Evolutionary conservation across 129 eudicot genomes (phyloP).

Genomic region (Flaveria trinervia): DNA sequence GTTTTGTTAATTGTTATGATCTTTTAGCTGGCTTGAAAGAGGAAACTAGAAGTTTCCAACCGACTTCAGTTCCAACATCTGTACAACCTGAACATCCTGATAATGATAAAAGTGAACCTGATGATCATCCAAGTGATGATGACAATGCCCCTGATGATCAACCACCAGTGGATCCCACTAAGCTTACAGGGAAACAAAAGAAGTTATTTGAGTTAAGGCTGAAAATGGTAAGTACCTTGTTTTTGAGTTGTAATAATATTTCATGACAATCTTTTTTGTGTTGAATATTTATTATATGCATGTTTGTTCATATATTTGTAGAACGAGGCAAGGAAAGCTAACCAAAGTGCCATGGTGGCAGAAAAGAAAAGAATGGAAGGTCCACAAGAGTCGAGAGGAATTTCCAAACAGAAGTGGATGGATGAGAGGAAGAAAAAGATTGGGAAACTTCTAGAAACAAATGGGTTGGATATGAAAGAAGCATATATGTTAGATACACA

Average conservation of each 20-base stretch:
- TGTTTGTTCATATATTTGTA: slow-evolving; percentile 40
- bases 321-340: slow-evolving; percentile 98
- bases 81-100: slow-evolving; percentile 39
- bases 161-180: slow-evolving; percentile 46
- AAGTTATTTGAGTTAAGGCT: slow-evolving; percentile 76
- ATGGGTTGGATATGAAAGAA: slow-evolving; percentile 87
- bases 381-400: slow-evolving; percentile 82
- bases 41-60: slow-evolving; percentile 28
- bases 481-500: slow-evolving; percentile 94
- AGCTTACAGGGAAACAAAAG: slow-evolving; percentile 82
- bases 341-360: slow-evolving; percentile 92
- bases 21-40: slow-evolving; percentile 31
- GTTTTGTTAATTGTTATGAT: slow-evolving; percentile 9
- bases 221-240: slow-evolving; percentile 59
- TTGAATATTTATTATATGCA: neutral
- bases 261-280: neutral
- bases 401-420: slow-evolving; percentile 92
- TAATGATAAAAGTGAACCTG: slow-evolving; percentile 36
- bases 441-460: slow-evolving; percentile 84
- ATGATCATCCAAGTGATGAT: slow-evolving; percentile 47
- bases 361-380: slow-evolving; percentile 92
- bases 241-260: neutral
- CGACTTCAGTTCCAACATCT: slow-evolving; percentile 18
- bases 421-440: slow-evolving; percentile 96
- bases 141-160: slow-evolving; percentile 45